Evolutionary conservation across 805 yeast genomes (phyloP).

Genomic region (Candida insectorum): DNA sequence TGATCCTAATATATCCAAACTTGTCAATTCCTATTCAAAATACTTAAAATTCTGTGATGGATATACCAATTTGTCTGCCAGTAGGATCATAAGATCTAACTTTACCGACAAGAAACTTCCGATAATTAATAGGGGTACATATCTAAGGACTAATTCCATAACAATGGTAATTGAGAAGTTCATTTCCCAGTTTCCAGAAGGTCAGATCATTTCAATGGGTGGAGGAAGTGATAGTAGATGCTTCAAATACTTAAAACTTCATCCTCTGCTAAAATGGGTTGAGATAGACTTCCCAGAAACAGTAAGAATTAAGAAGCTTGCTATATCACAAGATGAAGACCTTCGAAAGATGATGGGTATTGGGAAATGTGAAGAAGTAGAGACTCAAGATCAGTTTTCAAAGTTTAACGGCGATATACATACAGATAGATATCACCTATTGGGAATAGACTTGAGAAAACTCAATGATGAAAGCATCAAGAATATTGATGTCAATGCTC

Average conservation of each 20-base stretch:
- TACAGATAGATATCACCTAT: slow-evolving; percentile 45
- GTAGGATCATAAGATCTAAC: slow-evolving; percentile 35
- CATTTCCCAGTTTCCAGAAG: slow-evolving; percentile 21
- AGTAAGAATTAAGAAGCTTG: slow-evolving; percentile 46
- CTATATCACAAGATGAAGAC: slow-evolving; percentile 33
- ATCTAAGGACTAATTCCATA: slow-evolving; percentile 53
- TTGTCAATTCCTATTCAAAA: slow-evolving; percentile 33
- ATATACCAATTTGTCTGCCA: slow-evolving; percentile 35
- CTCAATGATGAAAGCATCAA: slow-evolving; percentile 10
- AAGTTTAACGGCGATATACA: slow-evolving; percentile 26
- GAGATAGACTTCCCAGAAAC: slow-evolving; percentile 67
- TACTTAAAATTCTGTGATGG: slow-evolving; percentile 39
- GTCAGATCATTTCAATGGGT: slow-evolving; percentile 69
- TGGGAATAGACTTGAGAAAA: slow-evolving; percentile 53
- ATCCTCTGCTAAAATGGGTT: slow-evolving; percentile 38
- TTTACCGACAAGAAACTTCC: slow-evolving; percentile 52
- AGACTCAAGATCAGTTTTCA: slow-evolving; percentile 21
- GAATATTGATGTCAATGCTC: slow-evolving; percentile 30
- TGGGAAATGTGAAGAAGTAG: slow-evolving; percentile 7
- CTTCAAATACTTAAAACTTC: slow-evolving; percentile 42
- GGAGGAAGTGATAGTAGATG: slow-evolving; percentile 78
- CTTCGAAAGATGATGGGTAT: slow-evolving; percentile 24
- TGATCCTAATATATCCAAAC: slow-evolving; percentile 32
- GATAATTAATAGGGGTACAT: slow-evolving; percentile 69
- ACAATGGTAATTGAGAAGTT: slow-evolving; percentile 46